phyloP scores from a whole-genome alignment of 345 rosid species.

The Anacardium occidentale region DNA sequence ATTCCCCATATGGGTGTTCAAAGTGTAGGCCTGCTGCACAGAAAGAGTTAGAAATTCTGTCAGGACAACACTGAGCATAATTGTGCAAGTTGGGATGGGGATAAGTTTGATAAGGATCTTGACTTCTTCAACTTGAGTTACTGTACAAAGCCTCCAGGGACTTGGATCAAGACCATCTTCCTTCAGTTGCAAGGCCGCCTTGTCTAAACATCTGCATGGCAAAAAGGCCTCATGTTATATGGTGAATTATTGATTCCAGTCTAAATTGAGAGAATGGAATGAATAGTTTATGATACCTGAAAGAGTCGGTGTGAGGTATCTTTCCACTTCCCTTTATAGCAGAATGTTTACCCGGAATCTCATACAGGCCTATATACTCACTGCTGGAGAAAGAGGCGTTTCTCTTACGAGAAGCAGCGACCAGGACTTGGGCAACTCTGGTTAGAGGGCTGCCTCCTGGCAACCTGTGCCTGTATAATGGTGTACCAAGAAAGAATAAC shows the following conservation, averaged over 20 bases:
- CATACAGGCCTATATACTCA: conserved; percentile 71
- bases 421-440: conserved; percentile 82
- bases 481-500: conserved; percentile 79
- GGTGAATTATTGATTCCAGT: too few relatives aligned
- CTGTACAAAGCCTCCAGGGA: conserved; percentile 89
- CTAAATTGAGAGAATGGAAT: neutral
- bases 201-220: conserved; percentile 69
- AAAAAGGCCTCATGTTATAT: neutral
- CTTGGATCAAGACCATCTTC: conserved; percentile 67
- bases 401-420: conserved; percentile 70
- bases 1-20: conserved; percentile 66
- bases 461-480: conserved; percentile 82
- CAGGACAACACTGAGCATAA: conserved; percentile 58
- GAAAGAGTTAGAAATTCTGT: conserved; percentile 88
- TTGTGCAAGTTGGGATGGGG: conserved; percentile 77
- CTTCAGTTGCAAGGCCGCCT: conserved; percentile 76
- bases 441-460: conserved; percentile 98
- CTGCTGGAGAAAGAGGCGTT: conserved; percentile 59
- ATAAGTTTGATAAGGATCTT: conserved; percentile 72
- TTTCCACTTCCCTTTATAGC: conserved; percentile 80
- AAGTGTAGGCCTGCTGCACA: conserved; percentile 81
- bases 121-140: conserved; percentile 93
- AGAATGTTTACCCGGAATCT: conserved; percentile 70
- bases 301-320: conserved; percentile 63
- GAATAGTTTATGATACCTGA: conserved; percentile 41